Base-by-base conservation (phyloP, 1,284 basidiomycete genomes). In the Golubevia pallescens region DNA sequence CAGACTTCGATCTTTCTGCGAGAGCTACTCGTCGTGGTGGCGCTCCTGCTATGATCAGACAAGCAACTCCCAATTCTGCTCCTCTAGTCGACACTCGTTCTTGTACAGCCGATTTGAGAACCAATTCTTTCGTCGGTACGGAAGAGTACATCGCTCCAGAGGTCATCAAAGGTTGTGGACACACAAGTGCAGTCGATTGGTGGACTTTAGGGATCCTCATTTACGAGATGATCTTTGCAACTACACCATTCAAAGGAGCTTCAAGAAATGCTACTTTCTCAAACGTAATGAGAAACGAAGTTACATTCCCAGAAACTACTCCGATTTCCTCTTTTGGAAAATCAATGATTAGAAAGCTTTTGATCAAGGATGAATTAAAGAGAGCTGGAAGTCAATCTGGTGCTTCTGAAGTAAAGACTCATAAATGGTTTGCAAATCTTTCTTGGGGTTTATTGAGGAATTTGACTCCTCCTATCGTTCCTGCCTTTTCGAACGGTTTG, bases 401-500 rank as follows among this genome's bases (percentile, higher is more conserved):
- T 24, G 82, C 82, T 2, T 74, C 72, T 20, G 82, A 85, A 61
- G 80, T 85, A 58, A 85, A 85, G 71, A 74, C 77, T 75, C 79
- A 85, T 74, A 81, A 81, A 66, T 85, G 82, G 82, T 85, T 85
- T 68, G 70, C 70, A 53, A 73, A 69, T 62, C 70, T 84, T 58
- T 84, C 81, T 19, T 85, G 82, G 82, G 82, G 82, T 20, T 67
- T 85, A 42, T 61, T 85, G 58, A 71, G 82, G 10, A 75, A 85
- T 74, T 68, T 73, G 56, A 74, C 71, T 7, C 71, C 72, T 63
- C 86, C 95, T 90, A 96, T 96, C 80, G 89, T 94, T 38, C 94
- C 94, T 52, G 89, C 91, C 57, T 89, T 89, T 73, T 92, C 92
- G 58, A 93, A 93, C 78, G 94, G 92, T 20, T 66, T 75, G 48